Conservation (phyloP, 306 rosid genomes). For the Cicer judaicum region DNA sequence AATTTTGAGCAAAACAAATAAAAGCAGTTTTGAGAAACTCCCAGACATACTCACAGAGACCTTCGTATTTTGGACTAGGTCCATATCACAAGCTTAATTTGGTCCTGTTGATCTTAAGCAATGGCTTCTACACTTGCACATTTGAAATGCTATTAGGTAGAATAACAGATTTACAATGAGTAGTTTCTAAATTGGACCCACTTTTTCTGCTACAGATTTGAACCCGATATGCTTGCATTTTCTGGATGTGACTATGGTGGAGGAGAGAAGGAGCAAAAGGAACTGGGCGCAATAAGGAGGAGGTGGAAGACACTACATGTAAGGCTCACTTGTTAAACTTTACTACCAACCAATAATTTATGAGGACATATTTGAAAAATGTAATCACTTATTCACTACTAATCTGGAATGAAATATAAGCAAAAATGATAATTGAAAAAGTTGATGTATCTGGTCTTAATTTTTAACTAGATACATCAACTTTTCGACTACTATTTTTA, state of each 20-base stretch:
- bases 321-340: constrained; percentile 47
- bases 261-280: constrained; percentile 91
- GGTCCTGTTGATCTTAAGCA: constrained; percentile 18
- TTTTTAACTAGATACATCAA: too few relatives aligned
- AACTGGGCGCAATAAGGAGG: constrained; percentile 82
- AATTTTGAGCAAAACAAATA: background rate
- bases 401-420: too few relatives aligned
- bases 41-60: background rate
- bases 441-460: too few relatives aligned
- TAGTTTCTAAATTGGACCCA: constrained; percentile 36
- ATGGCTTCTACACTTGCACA: constrained; percentile 13
- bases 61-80: constrained; percentile 7
- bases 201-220: constrained; percentile 67
- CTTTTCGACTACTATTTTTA: too few relatives aligned
- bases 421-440: too few relatives aligned
- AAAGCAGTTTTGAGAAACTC: constrained; percentile 5
- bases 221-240: constrained; percentile 99
- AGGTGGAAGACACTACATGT: constrained; percentile 99
- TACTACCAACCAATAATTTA: constrained; percentile 30
- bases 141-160: constrained; percentile 30
- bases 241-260: constrained; percentile 99
- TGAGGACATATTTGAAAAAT: constrained; percentile 35
- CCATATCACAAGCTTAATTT: constrained; percentile 20
- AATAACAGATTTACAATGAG: constrained; percentile 25
- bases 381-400: constrained; percentile 16